Base-by-base conservation (phyloP, 306 rosid genomes). In the Trichosanthes truncata region DNA sequence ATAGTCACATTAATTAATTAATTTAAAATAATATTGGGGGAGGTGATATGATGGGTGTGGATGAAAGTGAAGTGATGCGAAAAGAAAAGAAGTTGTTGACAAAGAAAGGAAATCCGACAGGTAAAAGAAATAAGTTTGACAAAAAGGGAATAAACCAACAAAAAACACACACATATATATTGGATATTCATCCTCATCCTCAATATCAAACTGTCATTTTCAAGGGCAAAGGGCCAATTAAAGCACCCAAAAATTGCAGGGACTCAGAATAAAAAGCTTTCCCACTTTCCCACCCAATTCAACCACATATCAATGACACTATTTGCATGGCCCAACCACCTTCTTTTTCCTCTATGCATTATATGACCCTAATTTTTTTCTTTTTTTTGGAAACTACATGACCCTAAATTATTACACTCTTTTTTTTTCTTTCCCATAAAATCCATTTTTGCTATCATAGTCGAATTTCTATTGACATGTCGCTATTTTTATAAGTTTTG, bases 141-240 rank as follows among this genome's bases (percentile, higher is more conserved):
- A 38, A 38, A 66, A 67, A 38, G 26, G 49, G 1, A n/a, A 29
- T 29, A 38, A 9, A 20, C 25, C 48, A 56, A 56, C 25, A 36
- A 66, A 17, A 65, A 12, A 4, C 2, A 31, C 7, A 63, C 4
- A 63, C 45, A 33, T 23, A 66, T 33, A 36, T 66, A 20, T 66
- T 66, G 49, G 74, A 66, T 38, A 67, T 67, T 67, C 74, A 67
- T 67, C 74, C 74, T 67, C 74, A 67, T 67, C 74, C 29, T 65
- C 74, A 35, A 66, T 36, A 36, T 17, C 49, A 66, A 36, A 66
- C 51, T 67, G 74, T 67, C 74, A 4, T 67, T 67, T 67, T 67
- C 74, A 36, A 23, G 40, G 1, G 21, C 21, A 3, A 35, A 66
- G 29, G 3, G 29, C 51, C 74, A 67, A 67, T 35, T 9, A 38